Evolutionary conservation across 1,284 basidiomycete genomes (phyloP).

Genomic region (Cystobasidium pallidum): DNA sequence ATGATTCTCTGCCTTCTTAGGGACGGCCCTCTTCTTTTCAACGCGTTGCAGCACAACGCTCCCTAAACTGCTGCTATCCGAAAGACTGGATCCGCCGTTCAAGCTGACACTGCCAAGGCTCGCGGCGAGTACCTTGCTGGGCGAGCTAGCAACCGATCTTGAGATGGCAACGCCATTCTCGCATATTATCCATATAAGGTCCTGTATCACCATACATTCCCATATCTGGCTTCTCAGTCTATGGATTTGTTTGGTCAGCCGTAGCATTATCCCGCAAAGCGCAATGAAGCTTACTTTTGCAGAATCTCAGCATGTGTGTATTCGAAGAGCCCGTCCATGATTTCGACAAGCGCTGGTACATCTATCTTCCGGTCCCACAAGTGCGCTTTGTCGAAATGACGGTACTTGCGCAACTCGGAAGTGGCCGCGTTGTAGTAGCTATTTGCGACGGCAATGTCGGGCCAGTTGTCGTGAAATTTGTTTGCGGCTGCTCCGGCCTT

Average conservation of each 20-base stretch:
- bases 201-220: slow-evolving; percentile 27
- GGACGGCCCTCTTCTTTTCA: slow-evolving; percentile 13
- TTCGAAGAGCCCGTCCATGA: slow-evolving; percentile 46
- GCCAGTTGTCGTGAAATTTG: slow-evolving; percentile 31
- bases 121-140: slow-evolving; percentile 23
- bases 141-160: not conserved
- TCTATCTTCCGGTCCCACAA: slow-evolving; percentile 42
- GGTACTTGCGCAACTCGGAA: slow-evolving; percentile 8
- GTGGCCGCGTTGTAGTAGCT: slow-evolving; percentile 28
- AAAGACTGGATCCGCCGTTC: not conserved
- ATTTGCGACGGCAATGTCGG: slow-evolving; percentile 7
- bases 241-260: too few relatives aligned
- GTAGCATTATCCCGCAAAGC: too few relatives aligned
- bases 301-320: slow-evolving; percentile 46
- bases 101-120: slow-evolving; percentile 14
- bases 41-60: not conserved
- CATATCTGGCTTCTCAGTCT: slow-evolving; percentile 37
- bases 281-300: slow-evolving; percentile 27
- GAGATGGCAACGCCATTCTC: slow-evolving; percentile 6
- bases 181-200: slow-evolving; percentile 18
- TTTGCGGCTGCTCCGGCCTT: slow-evolving; percentile 39
- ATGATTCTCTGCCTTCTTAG: slow-evolving; percentile 16
- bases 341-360: slow-evolving; percentile 38
- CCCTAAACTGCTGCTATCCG: not conserved
- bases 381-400: slow-evolving; percentile 8